A percentile compares a stretch with the other conserved stretches of the same genome.
phyloP scores from a whole-genome alignment of 768 basidiomycete genomes.

The Rubroboletus satanas region DNA sequence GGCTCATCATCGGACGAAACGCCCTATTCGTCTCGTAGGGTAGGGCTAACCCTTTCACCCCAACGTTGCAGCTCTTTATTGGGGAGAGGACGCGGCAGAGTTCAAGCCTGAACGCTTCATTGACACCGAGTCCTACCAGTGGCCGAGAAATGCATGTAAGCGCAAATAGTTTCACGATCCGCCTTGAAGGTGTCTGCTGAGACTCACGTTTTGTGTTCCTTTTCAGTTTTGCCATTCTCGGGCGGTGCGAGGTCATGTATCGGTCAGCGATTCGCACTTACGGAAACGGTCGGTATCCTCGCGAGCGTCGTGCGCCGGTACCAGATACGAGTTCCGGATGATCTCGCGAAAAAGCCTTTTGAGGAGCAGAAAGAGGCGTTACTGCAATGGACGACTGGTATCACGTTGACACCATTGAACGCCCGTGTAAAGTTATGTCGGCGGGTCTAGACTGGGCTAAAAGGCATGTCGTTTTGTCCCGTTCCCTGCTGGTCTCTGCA shows the following conservation, averaged over 20 bases:
- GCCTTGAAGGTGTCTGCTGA: background rate
- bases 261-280: constrained; percentile 46
- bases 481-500: background rate
- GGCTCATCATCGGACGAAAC: background rate
- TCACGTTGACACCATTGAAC: constrained; percentile 36
- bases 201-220: background rate
- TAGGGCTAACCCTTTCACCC: background rate
- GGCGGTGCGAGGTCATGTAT: constrained; percentile 45
- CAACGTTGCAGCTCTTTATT: constrained; percentile 38
- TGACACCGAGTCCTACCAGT: constrained; percentile 45
- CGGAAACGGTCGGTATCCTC: constrained; percentile 41
- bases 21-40: background rate
- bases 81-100: constrained; percentile 43
- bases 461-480: background rate
- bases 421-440: constrained; percentile 22
- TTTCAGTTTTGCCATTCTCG: constrained; percentile 43
- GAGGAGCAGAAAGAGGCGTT: constrained; percentile 34
- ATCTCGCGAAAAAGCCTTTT: constrained; percentile 27
- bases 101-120: constrained; percentile 52
- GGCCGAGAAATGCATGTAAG: constrained; percentile 51
- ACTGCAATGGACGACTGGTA: constrained; percentile 35
- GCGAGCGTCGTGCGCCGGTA: constrained; percentile 42
- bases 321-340: constrained; percentile 37
- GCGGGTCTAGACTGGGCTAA: constrained; percentile 1
- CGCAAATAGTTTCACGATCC: background rate